Evolutionary conservation across 106 monocot species (phyloP).

Genomic region (Dactylorhiza incarnata): DNA sequence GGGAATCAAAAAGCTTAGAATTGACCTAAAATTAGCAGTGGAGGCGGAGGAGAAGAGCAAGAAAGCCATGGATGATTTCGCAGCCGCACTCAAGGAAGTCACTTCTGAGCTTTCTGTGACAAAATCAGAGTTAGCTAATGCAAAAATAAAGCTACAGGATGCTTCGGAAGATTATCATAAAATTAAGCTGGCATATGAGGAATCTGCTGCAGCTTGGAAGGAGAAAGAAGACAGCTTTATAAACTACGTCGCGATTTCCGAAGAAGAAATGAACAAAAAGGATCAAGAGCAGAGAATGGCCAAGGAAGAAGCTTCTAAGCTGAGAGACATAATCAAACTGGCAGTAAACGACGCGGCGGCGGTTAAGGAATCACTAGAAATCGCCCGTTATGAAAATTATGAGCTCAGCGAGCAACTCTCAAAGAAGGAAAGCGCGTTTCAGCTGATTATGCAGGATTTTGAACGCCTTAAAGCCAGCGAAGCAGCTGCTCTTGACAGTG

Average conservation of each 20-base stretch:
- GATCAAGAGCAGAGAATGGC: constrained; percentile 43
- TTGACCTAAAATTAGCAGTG: constrained; percentile 37
- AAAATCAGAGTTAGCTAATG: constrained; percentile 5
- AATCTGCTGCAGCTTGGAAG: constrained; percentile 31
- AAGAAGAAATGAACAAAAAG: constrained; percentile 43
- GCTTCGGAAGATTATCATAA: constrained; percentile 26
- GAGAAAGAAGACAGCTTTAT: constrained; percentile 52
- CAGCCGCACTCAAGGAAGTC: constrained; percentile 35
- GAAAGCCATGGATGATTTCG: constrained; percentile 76
- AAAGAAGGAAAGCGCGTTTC: constrained; percentile 42
- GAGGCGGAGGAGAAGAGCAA: constrained; percentile 66
- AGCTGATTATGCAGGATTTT: constrained; percentile 42
- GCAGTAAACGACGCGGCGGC: constrained; percentile 55
- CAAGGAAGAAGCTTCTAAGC: constrained; percentile 47
- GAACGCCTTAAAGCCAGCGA: constrained; percentile 71
- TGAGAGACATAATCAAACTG: constrained; percentile 74
- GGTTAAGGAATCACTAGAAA: constrained; percentile 70
- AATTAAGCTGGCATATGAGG: constrained; percentile 44
- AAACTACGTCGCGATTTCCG: constrained; percentile 48
- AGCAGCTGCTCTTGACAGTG: constrained; percentile 51
- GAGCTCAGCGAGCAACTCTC: constrained; percentile 33
- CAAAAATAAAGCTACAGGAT: constrained; percentile 11
- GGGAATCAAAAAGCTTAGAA: constrained; percentile 11
- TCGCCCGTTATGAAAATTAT: constrained; percentile 54
- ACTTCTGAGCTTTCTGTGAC: neutral